phyloP scores from a whole-genome alignment of 148 eudicot species.

The Dianthus caryophyllus region DNA sequence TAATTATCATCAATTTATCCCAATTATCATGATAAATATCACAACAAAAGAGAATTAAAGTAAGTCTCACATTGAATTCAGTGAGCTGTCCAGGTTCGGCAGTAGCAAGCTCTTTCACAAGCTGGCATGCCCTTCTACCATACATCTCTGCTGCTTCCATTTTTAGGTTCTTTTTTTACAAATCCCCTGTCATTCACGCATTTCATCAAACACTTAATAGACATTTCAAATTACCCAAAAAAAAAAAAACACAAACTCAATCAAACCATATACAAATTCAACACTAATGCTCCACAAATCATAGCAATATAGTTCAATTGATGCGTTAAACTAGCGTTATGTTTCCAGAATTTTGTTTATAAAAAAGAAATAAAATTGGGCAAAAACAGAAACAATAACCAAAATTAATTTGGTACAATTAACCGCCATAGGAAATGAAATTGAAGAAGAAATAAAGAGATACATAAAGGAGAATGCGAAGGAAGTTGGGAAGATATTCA shows the following conservation, averaged over 20 bases:
- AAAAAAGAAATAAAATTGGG: background rate
- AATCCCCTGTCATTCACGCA: constrained; percentile 15
- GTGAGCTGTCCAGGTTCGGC: constrained; percentile 43
- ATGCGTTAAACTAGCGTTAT: background rate
- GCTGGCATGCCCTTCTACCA: constrained; percentile 38
- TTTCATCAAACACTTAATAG: constrained; percentile 10
- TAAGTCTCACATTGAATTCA: constrained; percentile 36
- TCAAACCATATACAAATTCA: background rate
- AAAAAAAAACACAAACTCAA: background rate
- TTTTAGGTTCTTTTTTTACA: background rate
- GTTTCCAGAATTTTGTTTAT: background rate
- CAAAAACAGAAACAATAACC: background rate
- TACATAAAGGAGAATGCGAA: background rate
- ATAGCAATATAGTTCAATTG: no score
- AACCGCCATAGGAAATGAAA: background rate
- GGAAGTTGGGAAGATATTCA: no score
- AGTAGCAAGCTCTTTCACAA: constrained; percentile 40
- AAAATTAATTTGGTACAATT: no score
- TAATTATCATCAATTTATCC: no score
- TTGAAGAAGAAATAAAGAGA: background rate
- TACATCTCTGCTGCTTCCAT: constrained; percentile 42
- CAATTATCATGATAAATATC: background rate
- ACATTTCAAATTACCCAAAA: background rate
- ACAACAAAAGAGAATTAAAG: background rate
- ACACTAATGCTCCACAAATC: no score